Evolutionary conservation across 495 filamentous ascomycete genomes (phyloP), one percentile per base, ranked within the genome.

Genomic region (Neurospora sp.): DNA sequence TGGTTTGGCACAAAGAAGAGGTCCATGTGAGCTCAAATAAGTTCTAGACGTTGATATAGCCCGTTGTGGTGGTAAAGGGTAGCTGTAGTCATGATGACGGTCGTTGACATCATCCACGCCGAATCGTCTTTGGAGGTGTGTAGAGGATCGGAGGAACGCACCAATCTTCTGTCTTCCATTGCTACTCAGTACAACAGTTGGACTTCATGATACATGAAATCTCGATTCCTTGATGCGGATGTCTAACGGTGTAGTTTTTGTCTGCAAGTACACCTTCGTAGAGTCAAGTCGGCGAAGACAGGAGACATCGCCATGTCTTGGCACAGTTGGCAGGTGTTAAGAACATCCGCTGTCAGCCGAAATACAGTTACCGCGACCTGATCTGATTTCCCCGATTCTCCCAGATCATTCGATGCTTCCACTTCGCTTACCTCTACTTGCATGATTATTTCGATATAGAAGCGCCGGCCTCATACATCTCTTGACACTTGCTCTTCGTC

Each of bases 11-110:
- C 3, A 1, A 62, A 14, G 27, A 35, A 14, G 27, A 35, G 54
- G 27, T 35, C 12, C 54, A 66, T 87, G 79, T 44, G 39, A 27
- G 78, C 73, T 79, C 48, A 66, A 16, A 66, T 35, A 66, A 7
- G 54, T 66, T 66, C 27, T 66, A 66, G 54, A 66, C 54, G 54
- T 66, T 35, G 54, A 66, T 66, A 35, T 66, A 66, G 54, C 27
- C 11, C 54, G 54, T 35, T 31, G 54, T 62, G 54, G 27, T 62
- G 46, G 54, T 18, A 62, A 62, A 62, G 54, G 27, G 12, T 62
- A 62, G 54, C 54, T 62, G 54, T 62, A 66, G 54, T 35, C 54
- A 66, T 66, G 54, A 66, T 66, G 54, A 66, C 54, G 14, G 54
- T 35, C 27, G 5, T 37, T 66, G 54, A 66, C 54, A 66, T 66